A percentile compares a stretch with the other conserved stretches of the same genome.
These are phyloP conservation scores for Lactifluus piperatus DNA, from an alignment of 768 basidiomycete species.

Conservation along the genomic window DNA sequence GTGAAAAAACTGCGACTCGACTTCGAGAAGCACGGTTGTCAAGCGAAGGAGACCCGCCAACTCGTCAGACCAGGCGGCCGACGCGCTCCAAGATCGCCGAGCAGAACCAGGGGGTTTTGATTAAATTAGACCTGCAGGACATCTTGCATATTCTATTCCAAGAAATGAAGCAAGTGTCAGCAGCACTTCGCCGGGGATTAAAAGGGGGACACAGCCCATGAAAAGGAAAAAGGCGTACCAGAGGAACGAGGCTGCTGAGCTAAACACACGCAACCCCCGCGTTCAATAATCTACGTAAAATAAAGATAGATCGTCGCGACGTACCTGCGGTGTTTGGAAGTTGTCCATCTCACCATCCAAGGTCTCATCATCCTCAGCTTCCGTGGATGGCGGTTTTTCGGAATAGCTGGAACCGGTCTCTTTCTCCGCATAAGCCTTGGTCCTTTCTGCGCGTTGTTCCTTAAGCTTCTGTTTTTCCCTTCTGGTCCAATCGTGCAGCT, in stretches of 20 bases:
- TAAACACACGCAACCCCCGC: background rate
- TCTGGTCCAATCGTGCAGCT: conserved; percentile 16
- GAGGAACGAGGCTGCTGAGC: conserved; percentile 17
- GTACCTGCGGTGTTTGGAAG: conserved; percentile 19
- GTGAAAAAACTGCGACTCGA: background rate
- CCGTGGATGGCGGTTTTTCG: background rate
- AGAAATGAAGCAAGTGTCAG: background rate
- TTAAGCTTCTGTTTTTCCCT: conserved; percentile 7
- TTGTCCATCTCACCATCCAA: conserved; percentile 14
- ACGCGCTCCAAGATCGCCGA: background rate
- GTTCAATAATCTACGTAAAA: background rate
- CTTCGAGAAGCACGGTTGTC: background rate
- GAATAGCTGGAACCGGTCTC: background rate
- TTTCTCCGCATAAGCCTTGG: background rate
- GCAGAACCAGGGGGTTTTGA: background rate
- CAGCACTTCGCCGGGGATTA: background rate
- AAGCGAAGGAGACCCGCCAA: background rate
- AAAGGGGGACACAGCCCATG: background rate
- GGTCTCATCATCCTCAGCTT: background rate
- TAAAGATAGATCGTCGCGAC: background rate
- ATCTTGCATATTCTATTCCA: conserved; percentile 9
- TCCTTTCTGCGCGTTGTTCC: background rate
- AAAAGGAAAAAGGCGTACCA: conserved; percentile 8
- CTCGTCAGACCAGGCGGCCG: background rate
- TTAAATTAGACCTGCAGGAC: conserved; percentile 1